These are phyloP conservation scores for Mytilinidion resinicola DNA, from an alignment of 495 filamentous ascomycete species.

Conservation along the genomic window DNA sequence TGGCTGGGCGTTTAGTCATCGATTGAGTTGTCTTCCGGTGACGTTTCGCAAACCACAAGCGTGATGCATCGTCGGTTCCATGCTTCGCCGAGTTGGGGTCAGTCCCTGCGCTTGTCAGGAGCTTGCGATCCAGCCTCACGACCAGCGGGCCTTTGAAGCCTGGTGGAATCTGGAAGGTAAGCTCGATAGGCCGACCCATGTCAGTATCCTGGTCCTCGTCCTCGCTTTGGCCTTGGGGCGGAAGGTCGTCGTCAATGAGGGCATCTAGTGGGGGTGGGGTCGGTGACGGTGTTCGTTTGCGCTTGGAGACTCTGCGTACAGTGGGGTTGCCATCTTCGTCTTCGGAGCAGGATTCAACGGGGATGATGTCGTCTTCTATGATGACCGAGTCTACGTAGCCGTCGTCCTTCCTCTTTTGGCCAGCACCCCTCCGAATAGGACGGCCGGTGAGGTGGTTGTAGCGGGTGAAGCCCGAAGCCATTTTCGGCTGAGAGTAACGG, in stretches of 20 bases:
- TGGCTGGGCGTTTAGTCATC: background rate
- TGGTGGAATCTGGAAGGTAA: constrained; percentile 31
- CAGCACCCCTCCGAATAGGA: constrained; percentile 18
- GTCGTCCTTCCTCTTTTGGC: constrained; percentile 7
- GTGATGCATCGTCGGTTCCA: background rate
- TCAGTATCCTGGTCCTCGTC: constrained; percentile 6
- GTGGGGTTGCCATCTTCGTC: constrained; percentile 19
- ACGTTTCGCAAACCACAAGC: background rate
- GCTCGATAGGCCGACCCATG: constrained; percentile 8
- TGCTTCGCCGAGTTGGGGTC: background rate
- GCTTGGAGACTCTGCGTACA: constrained; percentile 8
- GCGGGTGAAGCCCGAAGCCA: constrained; percentile 7
- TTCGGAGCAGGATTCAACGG: constrained; percentile 15
- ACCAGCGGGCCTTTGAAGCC: constrained; percentile 31
- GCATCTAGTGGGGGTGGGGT: constrained; percentile 21
- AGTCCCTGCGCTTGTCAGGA: background rate
- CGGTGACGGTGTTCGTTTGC: constrained; percentile 21
- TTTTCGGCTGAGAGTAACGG: background rate
- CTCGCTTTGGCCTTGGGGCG: constrained; percentile 7
- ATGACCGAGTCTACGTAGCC: constrained; percentile 20
- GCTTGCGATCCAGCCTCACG: constrained; percentile 20
- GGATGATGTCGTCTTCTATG: constrained; percentile 22
- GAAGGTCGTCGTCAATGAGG: constrained; percentile 17
- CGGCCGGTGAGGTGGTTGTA: constrained; percentile 24
- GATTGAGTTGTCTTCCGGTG: background rate